These are phyloP conservation scores for Rhynchosporium secalis DNA, from an alignment of 2,329 filamentous ascomycete species.

Conservation along the genomic window DNA sequence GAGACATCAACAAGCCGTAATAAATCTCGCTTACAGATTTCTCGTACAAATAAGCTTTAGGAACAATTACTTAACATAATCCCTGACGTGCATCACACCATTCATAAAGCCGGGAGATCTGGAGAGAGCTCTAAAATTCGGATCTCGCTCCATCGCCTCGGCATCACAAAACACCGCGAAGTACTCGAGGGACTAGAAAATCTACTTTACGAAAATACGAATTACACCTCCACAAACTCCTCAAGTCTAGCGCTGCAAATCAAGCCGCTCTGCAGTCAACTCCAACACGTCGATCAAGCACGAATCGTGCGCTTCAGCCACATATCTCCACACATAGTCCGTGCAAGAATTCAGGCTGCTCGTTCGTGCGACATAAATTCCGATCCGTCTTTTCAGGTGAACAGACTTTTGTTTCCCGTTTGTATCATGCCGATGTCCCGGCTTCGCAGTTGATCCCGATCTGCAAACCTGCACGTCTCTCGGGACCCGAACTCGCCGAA, in stretches of 20 bases:
- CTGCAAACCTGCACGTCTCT: background rate
- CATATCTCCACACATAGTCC: conserved; percentile 1
- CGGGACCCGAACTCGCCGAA: background rate
- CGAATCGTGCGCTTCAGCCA: background rate
- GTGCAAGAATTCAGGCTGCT: background rate
- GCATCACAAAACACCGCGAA: background rate
- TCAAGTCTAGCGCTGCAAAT: too few relatives aligned
- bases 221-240: background rate
- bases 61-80: background rate
- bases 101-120: background rate
- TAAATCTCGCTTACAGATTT: background rate
- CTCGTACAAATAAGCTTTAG: conserved; percentile 8
- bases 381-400: background rate
- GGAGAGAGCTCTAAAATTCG: background rate
- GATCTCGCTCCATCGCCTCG: background rate
- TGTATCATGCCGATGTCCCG: conserved; percentile 4
- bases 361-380: background rate
- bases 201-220: background rate
- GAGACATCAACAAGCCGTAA: too few relatives aligned
- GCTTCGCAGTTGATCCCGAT: conserved; percentile 12
- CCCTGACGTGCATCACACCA: conserved; percentile 3
- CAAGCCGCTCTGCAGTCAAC: background rate
- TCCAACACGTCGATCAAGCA: background rate
- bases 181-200: too few relatives aligned
- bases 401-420: background rate